Evolutionary conservation across 108 stramenopile genomes (phyloP), one percentile per base, ranked within the genome.

Genomic region (Skeletonema potamos): DNA sequence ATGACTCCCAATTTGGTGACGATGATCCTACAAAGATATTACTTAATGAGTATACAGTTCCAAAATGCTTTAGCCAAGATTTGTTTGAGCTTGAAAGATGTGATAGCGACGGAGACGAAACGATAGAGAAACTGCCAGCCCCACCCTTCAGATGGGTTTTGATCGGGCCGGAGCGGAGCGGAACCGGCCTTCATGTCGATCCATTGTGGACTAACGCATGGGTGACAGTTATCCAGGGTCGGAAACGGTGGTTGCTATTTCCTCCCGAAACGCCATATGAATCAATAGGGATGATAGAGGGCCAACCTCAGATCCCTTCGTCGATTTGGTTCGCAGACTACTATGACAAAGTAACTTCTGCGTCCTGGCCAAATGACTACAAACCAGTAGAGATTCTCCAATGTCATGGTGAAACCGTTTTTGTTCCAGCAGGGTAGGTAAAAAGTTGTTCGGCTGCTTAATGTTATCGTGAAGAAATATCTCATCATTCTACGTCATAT

Each of bases 61-160:
- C 93, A 18, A 44, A 56, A 20, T 92, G 90, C 61, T 90, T 90
- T 65, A 81, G 77, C 66, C 82, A 65, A 8, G 91, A 92, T 83
- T 56, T 92, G 17, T 94, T 94, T 85, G 89, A 82, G 56, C 59
- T 82, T 48, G n/a, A 64, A 55, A 1, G 55, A 62, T 60, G 60
- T 71, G 82, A 70, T 29, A 51, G 59, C 29, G 70, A 67, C 24
- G 48, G 4, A 22, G 64, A 60, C 44, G 60, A 71, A 9, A 34
- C 27, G 4, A 36, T 0, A 2, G 46, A 67, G 32, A 58, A 58
- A 12, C 9, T 41, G 6, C 27, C 36, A 6, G 80, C 86, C 29
- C 94, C 94, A 32, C 94, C 94, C 13, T 95, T 86, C 66, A 84
- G 90, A 37, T 94, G 93, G 93, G 81, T 95, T 10, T 66, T 95